Evolutionary conservation across 139 green algal genomes (phyloP).

Genomic region (Coccomyxa sp.): DNA sequence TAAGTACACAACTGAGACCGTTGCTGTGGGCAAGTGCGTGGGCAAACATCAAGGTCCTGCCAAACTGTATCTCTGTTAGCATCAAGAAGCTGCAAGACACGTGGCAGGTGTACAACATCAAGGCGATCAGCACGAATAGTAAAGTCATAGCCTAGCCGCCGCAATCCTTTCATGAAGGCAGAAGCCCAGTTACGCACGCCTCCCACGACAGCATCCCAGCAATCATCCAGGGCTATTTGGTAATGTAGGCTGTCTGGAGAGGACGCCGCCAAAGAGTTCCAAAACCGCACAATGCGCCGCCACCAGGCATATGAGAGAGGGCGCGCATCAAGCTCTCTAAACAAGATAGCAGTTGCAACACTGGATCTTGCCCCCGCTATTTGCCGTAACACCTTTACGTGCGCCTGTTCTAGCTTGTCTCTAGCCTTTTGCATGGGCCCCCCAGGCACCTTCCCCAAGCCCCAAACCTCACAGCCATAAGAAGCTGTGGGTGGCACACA

Average conservation of each 20-base stretch:
- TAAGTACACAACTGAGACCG: no score
- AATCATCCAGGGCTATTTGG: not conserved
- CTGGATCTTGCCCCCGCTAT: not conserved
- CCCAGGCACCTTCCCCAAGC: not conserved
- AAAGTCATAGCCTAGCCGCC: not conserved
- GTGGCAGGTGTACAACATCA: not conserved
- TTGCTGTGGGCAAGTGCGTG: no score
- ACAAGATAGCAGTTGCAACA: not conserved
- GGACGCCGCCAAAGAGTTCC: not conserved
- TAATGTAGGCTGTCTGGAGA: not conserved
- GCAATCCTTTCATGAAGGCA: not conserved
- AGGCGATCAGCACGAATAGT: not conserved
- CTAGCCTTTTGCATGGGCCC: not conserved
- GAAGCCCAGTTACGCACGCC: not conserved
- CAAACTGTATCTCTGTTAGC: no score
- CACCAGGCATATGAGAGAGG: not conserved
- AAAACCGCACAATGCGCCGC: not conserved
- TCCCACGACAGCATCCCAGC: not conserved
- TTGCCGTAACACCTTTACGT: not conserved
- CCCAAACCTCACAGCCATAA: slow-evolving; percentile 3
- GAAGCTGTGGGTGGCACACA: not conserved
- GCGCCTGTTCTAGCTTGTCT: not conserved
- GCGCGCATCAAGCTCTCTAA: not conserved
- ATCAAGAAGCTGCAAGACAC: no score
- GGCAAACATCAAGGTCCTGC: no score